Base-by-base conservation (phyloP, 1,284 basidiomycete species). In the Somion occarium region DNA sequence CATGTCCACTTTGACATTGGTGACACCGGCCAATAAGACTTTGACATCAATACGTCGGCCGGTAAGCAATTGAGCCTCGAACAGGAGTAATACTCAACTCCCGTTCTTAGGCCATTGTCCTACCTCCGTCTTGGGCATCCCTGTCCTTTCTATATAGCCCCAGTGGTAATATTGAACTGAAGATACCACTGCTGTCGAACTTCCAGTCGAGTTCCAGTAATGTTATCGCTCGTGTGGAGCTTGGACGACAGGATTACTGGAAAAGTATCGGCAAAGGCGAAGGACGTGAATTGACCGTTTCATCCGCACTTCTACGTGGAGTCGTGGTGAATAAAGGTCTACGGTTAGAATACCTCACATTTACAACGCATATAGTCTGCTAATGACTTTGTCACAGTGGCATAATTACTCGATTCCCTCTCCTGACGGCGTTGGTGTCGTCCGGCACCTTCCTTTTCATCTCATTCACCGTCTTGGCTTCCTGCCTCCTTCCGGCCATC, bases 231-330 rank as follows among this genome's bases (percentile, higher is more conserved):
- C 69, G 65, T 48, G 69, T 91, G 12, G 76, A 85, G 57, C 60
- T 91, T 38, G 88, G 88, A 1, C 79, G 88, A 30, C 71, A 66
- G 18, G 88, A 91, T 61, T 69, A 71, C 34, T 91, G 88, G 88
- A 82, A 67, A 62, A 75, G 69, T 38, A 51, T 91, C 11, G 85
- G 85, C 5, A 69, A 63, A 19, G 88, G 87, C 2, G 71, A 83
- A 65, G 85, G 79, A 15, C 80, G 82, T 48, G 88, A 91, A 64
- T 60, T 91, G 3, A 85, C 76, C 55, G 78, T 91, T 1, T 59
- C 76, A 22, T 72, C 78, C 24, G 84, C 85, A 18, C 73, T 71
- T 22, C 57, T 91, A 34, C 73, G 69, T 51, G 89, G 88, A 5
- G 66, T 69, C 18, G 76, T 86, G 25, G 74, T 76, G 34, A 82